A percentile compares a stretch with the other conserved stretches of the same genome.
Evolutionary conservation across 139 green algal species (phyloP).

Genomic region (Tetradesmus lagerheimii): DNA sequence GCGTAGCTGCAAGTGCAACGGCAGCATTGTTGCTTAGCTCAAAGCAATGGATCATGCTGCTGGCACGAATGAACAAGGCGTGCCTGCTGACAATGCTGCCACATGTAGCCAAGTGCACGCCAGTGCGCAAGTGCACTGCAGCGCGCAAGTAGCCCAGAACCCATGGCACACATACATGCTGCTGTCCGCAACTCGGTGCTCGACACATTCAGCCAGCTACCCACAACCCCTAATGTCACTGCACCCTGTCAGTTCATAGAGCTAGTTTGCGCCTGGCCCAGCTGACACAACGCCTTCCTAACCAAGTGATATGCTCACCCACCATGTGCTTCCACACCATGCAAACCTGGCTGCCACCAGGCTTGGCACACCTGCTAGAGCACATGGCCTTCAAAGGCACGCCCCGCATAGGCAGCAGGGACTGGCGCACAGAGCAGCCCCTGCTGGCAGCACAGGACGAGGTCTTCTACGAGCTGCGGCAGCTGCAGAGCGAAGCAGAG

Average conservation of each 20-base stretch:
- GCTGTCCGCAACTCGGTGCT: neutral
- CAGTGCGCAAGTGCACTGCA: too few species aligned
- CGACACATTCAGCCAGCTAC: neutral
- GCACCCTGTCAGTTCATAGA: neutral
- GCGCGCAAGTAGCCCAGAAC: neutral
- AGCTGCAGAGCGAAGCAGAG: slow-evolving; percentile 33
- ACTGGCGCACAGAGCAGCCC: slow-evolving; percentile 38
- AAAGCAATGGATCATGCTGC: neutral
- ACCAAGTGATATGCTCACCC: too few species aligned
- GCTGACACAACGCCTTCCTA: too few species aligned
- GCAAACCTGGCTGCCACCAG: slow-evolving; percentile 30
- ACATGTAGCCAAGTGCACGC: too few species aligned
- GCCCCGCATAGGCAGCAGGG: slow-evolving; percentile 28
- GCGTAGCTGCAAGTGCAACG: too few species aligned
- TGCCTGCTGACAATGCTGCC: too few species aligned
- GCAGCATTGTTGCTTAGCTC: too few species aligned
- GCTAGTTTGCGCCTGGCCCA: neutral
- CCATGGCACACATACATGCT: neutral
- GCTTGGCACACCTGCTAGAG: slow-evolving; percentile 91
- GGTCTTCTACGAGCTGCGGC: slow-evolving; percentile 77
- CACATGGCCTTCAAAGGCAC: slow-evolving; percentile 89
- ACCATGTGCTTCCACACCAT: neutral
- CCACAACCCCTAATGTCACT: neutral
- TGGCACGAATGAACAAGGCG: too few species aligned
- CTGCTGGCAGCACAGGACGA: slow-evolving; percentile 39